Percentiles rank a stretch among this genome's conserved stretches.
Conservation (phyloP, 2,329 filamentous ascomycete genomes). For the Cercospora nicotianae region DNA sequence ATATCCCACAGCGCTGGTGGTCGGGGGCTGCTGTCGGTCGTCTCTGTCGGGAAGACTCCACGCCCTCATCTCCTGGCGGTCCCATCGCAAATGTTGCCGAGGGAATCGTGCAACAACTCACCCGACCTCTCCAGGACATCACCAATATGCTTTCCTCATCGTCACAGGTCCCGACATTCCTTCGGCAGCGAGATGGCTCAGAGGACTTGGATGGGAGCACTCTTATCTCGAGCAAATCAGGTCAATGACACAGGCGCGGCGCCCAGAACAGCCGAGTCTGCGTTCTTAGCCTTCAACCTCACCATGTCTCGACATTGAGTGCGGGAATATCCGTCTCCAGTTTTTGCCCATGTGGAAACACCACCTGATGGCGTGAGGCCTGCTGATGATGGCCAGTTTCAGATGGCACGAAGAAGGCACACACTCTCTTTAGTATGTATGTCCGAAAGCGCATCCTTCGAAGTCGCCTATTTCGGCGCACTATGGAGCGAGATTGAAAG, state of each 20-base stretch:
- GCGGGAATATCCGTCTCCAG: not conserved
- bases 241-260: not conserved
- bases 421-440: not conserved
- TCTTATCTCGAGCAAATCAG: slow-evolving; percentile 14
- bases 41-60: not conserved
- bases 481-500: not conserved
- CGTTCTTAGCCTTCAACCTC: not conserved
- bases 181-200: not conserved
- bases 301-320: not conserved
- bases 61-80: not conserved
- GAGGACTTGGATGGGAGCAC: not conserved
- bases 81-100: not conserved
- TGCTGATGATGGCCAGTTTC: not conserved
- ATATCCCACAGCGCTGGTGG: not conserved
- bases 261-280: slow-evolving; percentile 3
- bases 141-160: not conserved
- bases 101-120: not conserved
- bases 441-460: not conserved
- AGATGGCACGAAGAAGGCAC: not conserved
- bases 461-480: not conserved
- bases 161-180: not conserved
- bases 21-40: not conserved
- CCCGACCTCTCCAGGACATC: not conserved
- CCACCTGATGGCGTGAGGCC: not conserved
- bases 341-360: not conserved